Evolutionary conservation across 768 basidiomycete genomes (phyloP), one percentile per base, ranked within the genome.

Genomic region (Lactarius psammicola): DNA sequence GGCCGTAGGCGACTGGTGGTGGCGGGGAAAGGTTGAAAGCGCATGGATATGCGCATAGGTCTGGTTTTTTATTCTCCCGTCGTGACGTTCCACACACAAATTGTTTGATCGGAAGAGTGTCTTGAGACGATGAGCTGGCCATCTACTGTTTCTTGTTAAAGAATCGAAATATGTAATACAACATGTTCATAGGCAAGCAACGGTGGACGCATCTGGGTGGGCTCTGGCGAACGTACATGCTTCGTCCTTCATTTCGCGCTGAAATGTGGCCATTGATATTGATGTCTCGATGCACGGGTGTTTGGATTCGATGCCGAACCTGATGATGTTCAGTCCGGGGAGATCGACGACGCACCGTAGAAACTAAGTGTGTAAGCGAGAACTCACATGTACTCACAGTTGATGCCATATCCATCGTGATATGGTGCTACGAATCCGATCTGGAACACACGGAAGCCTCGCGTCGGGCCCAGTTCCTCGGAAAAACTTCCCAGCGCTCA

Each of bases 281-380:
- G 90, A 91, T n/a, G 94, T 95, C 18, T 77, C 72, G 5, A 81
- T 72, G 66, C 81, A 85, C 6, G 89, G 89, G 65, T 81, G 78
- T 75, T 98, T 98, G 54, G 90, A 92, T 75, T 98, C 95, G 73
- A 97, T 87, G 2, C 95, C 95, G 77, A 96, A 95, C 76, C 94
- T 95, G 73, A 98, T 80, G 64, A 86, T 79, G 51, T 87, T 77
- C 13, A 88, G 85, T 17, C 87, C 92, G 65, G 90, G 84, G 64
- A 96, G 83, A 75, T 97, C 95, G 95, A 70, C 23, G 55, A 13
- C 34, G 31, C 15, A 13, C 23, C 40, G 10, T 23, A 34, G 77
- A 76, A 73, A 64, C 74, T 9, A 20, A 42, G 26, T 18, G 40
- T 23, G 30, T 13, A 18, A 40, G 23, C 2, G 30, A 65, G 56